These are phyloP conservation scores for Aspergillus uvarum DNA, from an alignment of 2,329 filamentous ascomycete species.

Conservation along the genomic window DNA sequence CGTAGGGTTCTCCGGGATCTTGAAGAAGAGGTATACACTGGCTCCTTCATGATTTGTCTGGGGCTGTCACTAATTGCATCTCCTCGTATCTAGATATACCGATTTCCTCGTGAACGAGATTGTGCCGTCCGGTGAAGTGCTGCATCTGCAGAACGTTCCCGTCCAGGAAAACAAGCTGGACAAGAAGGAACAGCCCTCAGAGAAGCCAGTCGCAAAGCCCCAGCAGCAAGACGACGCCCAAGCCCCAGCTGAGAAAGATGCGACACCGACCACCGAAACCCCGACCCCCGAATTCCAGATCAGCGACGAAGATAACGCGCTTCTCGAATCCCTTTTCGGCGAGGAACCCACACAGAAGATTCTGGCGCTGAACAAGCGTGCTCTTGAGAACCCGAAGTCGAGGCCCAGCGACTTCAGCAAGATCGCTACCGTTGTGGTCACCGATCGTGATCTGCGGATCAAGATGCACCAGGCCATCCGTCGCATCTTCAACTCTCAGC, in stretches of 20 bases:
- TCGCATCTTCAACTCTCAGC: constrained; percentile 72
- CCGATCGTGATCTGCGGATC: constrained; percentile 62
- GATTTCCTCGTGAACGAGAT: constrained; percentile 95
- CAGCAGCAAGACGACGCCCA: constrained; percentile 15
- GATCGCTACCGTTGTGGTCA: constrained; percentile 55
- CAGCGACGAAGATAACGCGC: constrained; percentile 46
- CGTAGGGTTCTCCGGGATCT: constrained; percentile 60
- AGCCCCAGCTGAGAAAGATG: constrained; percentile 11
- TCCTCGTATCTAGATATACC: constrained; percentile 63
- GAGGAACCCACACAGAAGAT: constrained; percentile 51
- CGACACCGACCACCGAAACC: constrained; percentile 15
- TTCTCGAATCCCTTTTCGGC: constrained; percentile 53
- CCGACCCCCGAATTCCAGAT: constrained; percentile 32
- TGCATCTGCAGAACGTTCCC: constrained; percentile 63
- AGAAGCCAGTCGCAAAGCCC: constrained; percentile 17
- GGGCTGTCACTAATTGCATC: constrained; percentile 4
- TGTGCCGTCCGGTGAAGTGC: constrained; percentile 68
- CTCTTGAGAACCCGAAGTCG: constrained; percentile 54
- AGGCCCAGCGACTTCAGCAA: constrained; percentile 57
- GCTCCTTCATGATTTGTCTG: background rate
- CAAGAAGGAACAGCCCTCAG: constrained; percentile 10
- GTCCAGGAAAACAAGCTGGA: constrained; percentile 22
- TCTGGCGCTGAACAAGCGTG: constrained; percentile 54
- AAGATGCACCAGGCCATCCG: constrained; percentile 67
- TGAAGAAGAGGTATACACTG: constrained; percentile 62